Conservation (phyloP, 139 green algal genomes). For the Diplosphaera chodatii region DNA sequence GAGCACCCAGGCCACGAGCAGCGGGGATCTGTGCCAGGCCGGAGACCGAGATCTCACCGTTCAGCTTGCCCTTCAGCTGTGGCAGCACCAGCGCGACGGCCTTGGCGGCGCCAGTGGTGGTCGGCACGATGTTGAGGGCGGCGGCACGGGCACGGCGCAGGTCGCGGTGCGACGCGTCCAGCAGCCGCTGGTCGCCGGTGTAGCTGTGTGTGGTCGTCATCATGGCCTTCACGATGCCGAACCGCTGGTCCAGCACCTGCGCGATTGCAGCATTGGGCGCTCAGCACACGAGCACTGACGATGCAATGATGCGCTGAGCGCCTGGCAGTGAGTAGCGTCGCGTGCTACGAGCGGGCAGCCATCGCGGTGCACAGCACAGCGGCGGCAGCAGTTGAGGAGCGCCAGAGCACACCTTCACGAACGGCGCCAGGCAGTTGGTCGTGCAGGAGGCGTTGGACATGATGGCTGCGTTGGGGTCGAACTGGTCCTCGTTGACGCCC, state of each 20-base stretch:
- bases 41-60: too few species aligned
- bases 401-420: slow-evolving; percentile 97
- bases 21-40: too few species aligned
- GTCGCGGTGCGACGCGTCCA: slow-evolving; percentile 97
- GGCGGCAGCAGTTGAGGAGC: too few species aligned
- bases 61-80: slow-evolving; percentile 90
- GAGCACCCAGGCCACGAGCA: too few species aligned
- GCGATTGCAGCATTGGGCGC: too few species aligned
- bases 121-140: slow-evolving; percentile 98
- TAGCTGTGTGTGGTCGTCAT: slow-evolving; percentile 99
- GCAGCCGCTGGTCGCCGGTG: slow-evolving; percentile 97
- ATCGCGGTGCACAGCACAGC: too few species aligned
- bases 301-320: too few species aligned
- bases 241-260: slow-evolving; percentile 96
- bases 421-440: slow-evolving; percentile 99
- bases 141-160: slow-evolving; percentile 93
- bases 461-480: slow-evolving; percentile 84
- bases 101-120: slow-evolving; percentile 97
- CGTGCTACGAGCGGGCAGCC: too few species aligned
- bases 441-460: slow-evolving; percentile 99
- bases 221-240: slow-evolving; percentile 98
- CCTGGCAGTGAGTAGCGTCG: too few species aligned
- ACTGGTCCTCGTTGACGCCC: slow-evolving; percentile 92
- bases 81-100: slow-evolving; percentile 95
- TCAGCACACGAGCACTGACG: too few species aligned